Evolutionary conservation across 495 filamentous ascomycete species (phyloP).

Genomic region (Antarctomyces pellizariae): DNA sequence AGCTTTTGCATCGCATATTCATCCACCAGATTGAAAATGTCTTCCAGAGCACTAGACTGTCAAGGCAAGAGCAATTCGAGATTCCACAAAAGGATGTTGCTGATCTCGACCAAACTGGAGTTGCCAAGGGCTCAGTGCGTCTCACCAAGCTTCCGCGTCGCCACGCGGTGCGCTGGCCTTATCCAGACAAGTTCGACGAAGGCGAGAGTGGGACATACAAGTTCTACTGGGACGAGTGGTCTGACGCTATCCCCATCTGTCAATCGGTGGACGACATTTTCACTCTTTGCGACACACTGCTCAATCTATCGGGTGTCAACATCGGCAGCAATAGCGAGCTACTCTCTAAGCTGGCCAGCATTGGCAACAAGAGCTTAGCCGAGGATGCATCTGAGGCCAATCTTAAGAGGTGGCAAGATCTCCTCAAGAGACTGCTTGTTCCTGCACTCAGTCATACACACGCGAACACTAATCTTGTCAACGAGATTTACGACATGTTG

Average conservation of each 20-base stretch:
- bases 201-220: slow-evolving; percentile 53
- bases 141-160: slow-evolving; percentile 28
- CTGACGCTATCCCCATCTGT: slow-evolving; percentile 76
- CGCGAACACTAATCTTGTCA: slow-evolving; percentile 57
- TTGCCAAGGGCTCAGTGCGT: slow-evolving; percentile 40
- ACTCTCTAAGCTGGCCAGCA: slow-evolving; percentile 56
- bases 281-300: slow-evolving; percentile 57
- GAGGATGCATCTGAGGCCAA: slow-evolving; percentile 49
- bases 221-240: slow-evolving; percentile 97
- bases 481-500: slow-evolving; percentile 64
- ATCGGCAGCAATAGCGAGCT: slow-evolving; percentile 64
- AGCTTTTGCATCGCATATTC: slow-evolving; percentile 64
- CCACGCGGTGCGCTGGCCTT: slow-evolving; percentile 52
- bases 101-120: slow-evolving; percentile 34
- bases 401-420: slow-evolving; percentile 45
- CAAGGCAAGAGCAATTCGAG: slow-evolving; percentile 7
- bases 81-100: slow-evolving; percentile 23
- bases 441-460: slow-evolving; percentile 68
- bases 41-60: slow-evolving; percentile 18
- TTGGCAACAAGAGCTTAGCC: slow-evolving; percentile 50
- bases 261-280: slow-evolving; percentile 81
- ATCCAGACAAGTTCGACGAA: slow-evolving; percentile 48
- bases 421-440: slow-evolving; percentile 61
- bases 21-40: slow-evolving; percentile 54
- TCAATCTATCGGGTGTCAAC: slow-evolving; percentile 66